Conservation (phyloP, 257 asterid genomes). For the Coffea eugenioides region DNA sequence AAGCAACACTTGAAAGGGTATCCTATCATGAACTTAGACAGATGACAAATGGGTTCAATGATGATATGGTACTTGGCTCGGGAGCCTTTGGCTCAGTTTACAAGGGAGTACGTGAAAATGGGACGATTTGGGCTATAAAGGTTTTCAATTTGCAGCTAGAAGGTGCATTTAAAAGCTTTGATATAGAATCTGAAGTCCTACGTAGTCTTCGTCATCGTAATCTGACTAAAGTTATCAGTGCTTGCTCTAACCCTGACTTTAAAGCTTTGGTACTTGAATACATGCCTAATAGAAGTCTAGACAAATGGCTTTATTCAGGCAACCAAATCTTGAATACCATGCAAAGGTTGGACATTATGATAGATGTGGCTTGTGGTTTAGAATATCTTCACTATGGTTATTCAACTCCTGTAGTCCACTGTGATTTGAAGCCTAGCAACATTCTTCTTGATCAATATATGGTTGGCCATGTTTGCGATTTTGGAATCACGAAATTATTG, state of each 20-base stretch:
- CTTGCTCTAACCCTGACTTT: background rate
- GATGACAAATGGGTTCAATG: background rate
- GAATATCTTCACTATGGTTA: background rate
- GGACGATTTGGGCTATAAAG: conserved; percentile 7
- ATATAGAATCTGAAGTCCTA: conserved; percentile 10
- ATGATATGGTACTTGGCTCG: background rate
- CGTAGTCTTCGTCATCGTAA: background rate
- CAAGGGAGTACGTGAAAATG: background rate
- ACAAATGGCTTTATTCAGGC: background rate
- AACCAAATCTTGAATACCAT: background rate
- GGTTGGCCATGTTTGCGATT: background rate
- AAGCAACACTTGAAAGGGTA: background rate
- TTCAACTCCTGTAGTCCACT: background rate
- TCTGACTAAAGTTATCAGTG: background rate
- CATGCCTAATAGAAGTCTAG: background rate
- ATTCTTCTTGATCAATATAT: background rate
- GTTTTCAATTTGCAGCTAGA: background rate
- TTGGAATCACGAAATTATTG: background rate
- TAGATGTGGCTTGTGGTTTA: background rate
- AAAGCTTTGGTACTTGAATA: background rate
- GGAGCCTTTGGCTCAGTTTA: background rate
- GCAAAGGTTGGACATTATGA: background rate
- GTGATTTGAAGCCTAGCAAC: background rate
- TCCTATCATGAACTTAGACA: background rate
- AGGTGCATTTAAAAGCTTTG: background rate